Evolutionary conservation across 352 stramenopile species (phyloP).

Genomic region (Pythium volutum): DNA sequence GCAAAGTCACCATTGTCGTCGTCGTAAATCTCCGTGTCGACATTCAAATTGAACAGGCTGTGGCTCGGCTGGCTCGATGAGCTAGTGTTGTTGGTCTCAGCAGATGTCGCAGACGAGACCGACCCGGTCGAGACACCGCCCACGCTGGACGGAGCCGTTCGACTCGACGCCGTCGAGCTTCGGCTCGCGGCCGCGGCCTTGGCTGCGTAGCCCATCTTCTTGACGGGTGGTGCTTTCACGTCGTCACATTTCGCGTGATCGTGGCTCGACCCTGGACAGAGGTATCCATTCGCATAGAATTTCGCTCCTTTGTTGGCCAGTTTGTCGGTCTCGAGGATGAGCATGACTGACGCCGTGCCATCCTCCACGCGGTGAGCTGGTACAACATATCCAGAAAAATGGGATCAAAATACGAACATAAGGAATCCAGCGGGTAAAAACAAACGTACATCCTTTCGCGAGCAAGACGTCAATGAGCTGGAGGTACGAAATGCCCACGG

Average conservation of each 20-base stretch:
- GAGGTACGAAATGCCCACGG: slow-evolving; percentile 77
- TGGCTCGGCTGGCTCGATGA: slow-evolving; percentile 14
- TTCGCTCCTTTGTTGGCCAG: slow-evolving; percentile 72
- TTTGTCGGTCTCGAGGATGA: slow-evolving; percentile 74
- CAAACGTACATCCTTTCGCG: slow-evolving; percentile 53
- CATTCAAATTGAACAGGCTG: slow-evolving; percentile 30
- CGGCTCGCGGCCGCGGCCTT: slow-evolving; percentile 11
- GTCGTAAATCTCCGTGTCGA: slow-evolving; percentile 33
- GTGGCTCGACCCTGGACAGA: slow-evolving; percentile 63
- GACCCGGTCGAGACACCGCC: background rate
- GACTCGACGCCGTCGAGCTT: no score
- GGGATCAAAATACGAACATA: background rate
- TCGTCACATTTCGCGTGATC: background rate
- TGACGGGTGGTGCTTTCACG: slow-evolving; percentile 9
- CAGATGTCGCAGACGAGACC: slow-evolving; percentile 9
- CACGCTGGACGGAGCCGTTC: background rate
- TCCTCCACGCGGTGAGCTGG: slow-evolving; percentile 51
- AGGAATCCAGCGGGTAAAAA: slow-evolving; percentile 5
- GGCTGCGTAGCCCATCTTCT: slow-evolving; percentile 11
- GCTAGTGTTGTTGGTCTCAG: background rate
- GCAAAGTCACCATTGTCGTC: slow-evolving; percentile 77
- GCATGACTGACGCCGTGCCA: slow-evolving; percentile 51
- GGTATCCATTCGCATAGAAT: slow-evolving; percentile 76
- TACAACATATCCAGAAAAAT: background rate
- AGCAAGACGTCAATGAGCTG: slow-evolving; percentile 80